Base-by-base conservation (phyloP, 169 alveolate species). In the Cryptosporidium sp. region DNA sequence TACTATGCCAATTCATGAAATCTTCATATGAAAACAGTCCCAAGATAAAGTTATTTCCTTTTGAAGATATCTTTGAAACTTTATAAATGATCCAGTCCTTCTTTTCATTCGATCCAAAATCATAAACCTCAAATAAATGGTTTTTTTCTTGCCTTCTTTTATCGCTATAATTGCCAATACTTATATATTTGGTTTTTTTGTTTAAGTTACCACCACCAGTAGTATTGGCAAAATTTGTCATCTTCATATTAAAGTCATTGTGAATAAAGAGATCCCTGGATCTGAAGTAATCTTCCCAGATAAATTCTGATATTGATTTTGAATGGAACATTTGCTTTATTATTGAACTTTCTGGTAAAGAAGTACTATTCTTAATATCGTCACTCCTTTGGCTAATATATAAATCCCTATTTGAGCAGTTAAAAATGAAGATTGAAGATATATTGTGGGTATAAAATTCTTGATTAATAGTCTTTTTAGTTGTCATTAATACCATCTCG, bases 11-110 rank as follows among this genome's bases (percentile, higher is more conserved):
- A 33, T 62, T 50, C 89, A 80, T 80, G 52, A 80, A 80, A 26
- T 80, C 69, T 21, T 59, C 65, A 39, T 80, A 80, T n/a, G 89
- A 80, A 41, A 80, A 80, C 16, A 80, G 23, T 1, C 89, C 69
- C 48, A 80, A 62, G 7, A 80, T 33, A 14, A 21, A 80, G 48
- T 62, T 26, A 21, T 62, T 65, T 7, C 43, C 58, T 65, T 39
- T 65, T 9, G 52, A 35, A n/a, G 58, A 58, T 8, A 80, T 16
- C 16, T 52, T 80, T 16, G 75, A 80, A 16, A 59, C 45, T 18
- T 58, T 58, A 45, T 62, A 80, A 31, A 80, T 65, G 12, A 80
- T 29, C 89, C 89, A 80, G 39, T 80, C 68, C 21, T 41, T 16
- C 70, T 65, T 80, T 16, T 80, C 68, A 23, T 29, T 45, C 9